Base-by-base conservation (phyloP, 768 basidiomycete genomes). In the Hericium coralloides region DNA sequence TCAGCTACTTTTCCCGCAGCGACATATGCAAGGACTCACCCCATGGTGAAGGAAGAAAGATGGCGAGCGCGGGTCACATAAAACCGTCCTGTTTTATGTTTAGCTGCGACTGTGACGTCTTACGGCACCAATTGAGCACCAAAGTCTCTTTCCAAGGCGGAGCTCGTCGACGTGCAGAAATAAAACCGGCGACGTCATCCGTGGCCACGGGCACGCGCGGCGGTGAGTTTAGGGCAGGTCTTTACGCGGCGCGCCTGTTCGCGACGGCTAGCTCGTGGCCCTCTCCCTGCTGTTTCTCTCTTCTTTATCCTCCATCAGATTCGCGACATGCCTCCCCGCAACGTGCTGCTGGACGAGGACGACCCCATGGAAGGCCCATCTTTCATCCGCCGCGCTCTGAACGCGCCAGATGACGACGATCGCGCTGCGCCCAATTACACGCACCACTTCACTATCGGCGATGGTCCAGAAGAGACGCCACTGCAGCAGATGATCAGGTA, bases 401-500 rank as follows among this genome's bases (percentile, higher is more conserved):
- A 50, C 18, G 49, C n/a, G 12, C 17, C 10, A 26, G 38, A 39
- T 25, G 55, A 49, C 22, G 55, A 55, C 45, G 43, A 43, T n/a
- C 45, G 17, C 25, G 31, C 31, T n/a, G 25, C 55, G 17, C 23
- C 49, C 20, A 17, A 31, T 1, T 54, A 31, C n/a, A 17, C 31
- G 1, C 52, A 20, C n/a, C 37, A 50, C 14, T 53, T 57, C 14
- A 55, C 52, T 55, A 56, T 58, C 49, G 60, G 43, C 52, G 23
- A 38, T 31, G 55, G 49, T 15, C 70, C 69, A 6, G 70, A 72
- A 4, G 82, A 83, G 56, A 84, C 85, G 4, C 81, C 83, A 0
- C 70, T 92, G 2, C 80, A 88, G 47, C 75, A 81, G 60, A 78
- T 93, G 49, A 87, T 83, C 51, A 79, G 89, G 31, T 85, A 88